Percentiles rank a stretch among this genome's conserved stretches.
phyloP scores from a whole-genome alignment of 805 yeast species.

The Hanseniaspora clermontiae region DNA sequence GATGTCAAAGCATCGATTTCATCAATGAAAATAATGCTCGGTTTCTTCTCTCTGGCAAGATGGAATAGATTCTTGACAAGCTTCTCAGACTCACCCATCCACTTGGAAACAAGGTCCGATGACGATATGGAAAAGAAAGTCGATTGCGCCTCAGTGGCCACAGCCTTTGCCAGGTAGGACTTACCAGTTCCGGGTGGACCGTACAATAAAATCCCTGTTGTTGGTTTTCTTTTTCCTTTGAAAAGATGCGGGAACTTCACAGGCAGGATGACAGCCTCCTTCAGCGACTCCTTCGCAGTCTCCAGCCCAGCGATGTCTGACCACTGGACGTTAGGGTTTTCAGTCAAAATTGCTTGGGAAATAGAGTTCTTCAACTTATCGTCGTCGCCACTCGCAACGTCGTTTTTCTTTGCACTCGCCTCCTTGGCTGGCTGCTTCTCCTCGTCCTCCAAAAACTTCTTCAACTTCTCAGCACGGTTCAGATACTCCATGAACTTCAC shows the following conservation, averaged over 20 bases:
- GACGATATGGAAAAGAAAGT: constrained; percentile 95
- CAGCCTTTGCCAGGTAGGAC: constrained; percentile 92
- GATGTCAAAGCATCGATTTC: constrained; percentile 98
- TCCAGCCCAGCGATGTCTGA: constrained; percentile 93
- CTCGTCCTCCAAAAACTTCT: constrained; percentile 68
- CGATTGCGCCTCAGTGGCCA: constrained; percentile 95
- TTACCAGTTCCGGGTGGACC: constrained; percentile 99
- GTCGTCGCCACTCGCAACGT: constrained; percentile 51
- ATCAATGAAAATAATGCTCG: constrained; percentile 90
- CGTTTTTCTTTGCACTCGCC: constrained; percentile 31
- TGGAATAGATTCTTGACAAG: constrained; percentile 86
- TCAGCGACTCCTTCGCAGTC: constrained; percentile 86
- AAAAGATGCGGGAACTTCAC: constrained; percentile 92
- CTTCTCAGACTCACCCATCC: constrained; percentile 99
- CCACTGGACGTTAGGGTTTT: constrained; percentile 89
- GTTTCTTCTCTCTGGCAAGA: constrained; percentile 94
- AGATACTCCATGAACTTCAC: constrained; percentile 84
- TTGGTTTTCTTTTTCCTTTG: constrained; percentile 87
- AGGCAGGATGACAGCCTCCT: constrained; percentile 94
- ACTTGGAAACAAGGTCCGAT: constrained; percentile 87
- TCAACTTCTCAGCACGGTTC: constrained; percentile 84
- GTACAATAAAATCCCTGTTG: constrained; percentile 74
- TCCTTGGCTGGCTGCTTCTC: constrained; percentile 29
- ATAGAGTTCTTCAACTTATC: constrained; percentile 78
- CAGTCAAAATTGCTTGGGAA: constrained; percentile 81